Evolutionary conservation across 495 filamentous ascomycete species (phyloP).

Genomic region (Neurospora cerealis): DNA sequence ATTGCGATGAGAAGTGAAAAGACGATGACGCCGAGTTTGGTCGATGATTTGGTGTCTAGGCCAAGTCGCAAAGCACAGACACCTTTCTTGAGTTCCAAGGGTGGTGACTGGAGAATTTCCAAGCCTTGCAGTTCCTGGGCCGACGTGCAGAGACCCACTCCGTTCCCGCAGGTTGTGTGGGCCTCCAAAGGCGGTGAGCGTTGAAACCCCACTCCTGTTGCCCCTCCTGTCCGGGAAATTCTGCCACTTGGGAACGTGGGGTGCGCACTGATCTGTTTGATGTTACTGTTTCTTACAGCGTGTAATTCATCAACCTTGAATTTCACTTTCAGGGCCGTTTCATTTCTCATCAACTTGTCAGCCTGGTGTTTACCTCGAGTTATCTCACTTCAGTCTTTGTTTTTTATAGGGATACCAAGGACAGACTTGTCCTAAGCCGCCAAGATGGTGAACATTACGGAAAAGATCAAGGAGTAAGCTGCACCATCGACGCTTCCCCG

Average conservation of each 20-base stretch:
- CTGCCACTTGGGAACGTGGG: conserved; percentile 23
- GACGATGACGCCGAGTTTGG: background rate
- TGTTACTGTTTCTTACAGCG: background rate
- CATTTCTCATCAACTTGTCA: background rate
- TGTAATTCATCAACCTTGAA: conserved; percentile 1
- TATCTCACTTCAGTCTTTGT: conserved; percentile 2
- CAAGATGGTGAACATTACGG: conserved; percentile 99
- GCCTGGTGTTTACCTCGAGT: background rate
- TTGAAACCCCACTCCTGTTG: conserved; percentile 1
- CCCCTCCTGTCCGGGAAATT: conserved; percentile 21
- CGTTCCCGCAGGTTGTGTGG: background rate
- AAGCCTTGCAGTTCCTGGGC: background rate
- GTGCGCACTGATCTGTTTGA: conserved; percentile 6
- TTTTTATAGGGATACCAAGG: conserved; percentile 4
- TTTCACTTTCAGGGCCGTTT: background rate
- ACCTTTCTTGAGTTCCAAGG: background rate
- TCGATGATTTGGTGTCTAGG: background rate
- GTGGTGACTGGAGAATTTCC: background rate
- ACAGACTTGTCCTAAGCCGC: conserved; percentile 20
- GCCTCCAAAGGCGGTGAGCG: conserved; percentile 10
- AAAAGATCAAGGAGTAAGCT: conserved; percentile 96
- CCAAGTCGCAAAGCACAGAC: background rate
- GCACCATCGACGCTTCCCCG: background rate
- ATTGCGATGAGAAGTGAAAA: background rate
- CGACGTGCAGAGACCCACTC: background rate